Evolutionary conservation across 192 early-diverging fungal genomes (phyloP).

Genomic region (Spizellomyces sp.): DNA sequence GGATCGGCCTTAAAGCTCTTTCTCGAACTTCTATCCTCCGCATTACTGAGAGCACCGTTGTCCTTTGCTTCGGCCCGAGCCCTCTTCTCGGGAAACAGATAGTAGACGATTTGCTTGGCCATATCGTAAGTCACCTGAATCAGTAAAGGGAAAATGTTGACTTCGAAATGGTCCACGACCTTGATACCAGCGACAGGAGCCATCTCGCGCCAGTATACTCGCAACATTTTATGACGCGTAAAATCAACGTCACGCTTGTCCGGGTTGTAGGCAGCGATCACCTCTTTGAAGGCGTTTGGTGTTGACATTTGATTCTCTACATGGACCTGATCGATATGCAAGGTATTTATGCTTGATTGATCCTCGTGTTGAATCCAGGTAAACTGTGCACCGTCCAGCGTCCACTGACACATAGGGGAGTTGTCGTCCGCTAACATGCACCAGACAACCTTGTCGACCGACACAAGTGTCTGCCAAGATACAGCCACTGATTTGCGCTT

Average conservation of each 20-base stretch:
- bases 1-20: too few relatives aligned
- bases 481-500: slow-evolving; percentile 59
- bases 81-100: slow-evolving; percentile 75
- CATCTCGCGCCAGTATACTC: slow-evolving; percentile 75
- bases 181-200: slow-evolving; percentile 90
- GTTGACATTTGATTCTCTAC: slow-evolving; percentile 61
- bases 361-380: slow-evolving; percentile 80
- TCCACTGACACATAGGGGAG: slow-evolving; percentile 72
- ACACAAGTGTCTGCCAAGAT: slow-evolving; percentile 59
- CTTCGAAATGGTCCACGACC: slow-evolving; percentile 88
- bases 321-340: slow-evolving; percentile 74
- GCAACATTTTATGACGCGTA: slow-evolving; percentile 83
- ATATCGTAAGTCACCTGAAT: slow-evolving; percentile 83
- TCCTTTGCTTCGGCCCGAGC: slow-evolving; percentile 22
- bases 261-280: slow-evolving; percentile 45
- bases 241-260: slow-evolving; percentile 65
- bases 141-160: slow-evolving; percentile 80
- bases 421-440: slow-evolving; percentile 70
- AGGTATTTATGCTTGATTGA: slow-evolving; percentile 69
- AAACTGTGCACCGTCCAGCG: slow-evolving; percentile 64
- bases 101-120: slow-evolving; percentile 76
- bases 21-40: background rate
- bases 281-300: slow-evolving; percentile 38
- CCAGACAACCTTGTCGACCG: slow-evolving; percentile 69
- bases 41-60: background rate